Evolutionary conservation across 441 rosid genomes (phyloP).

Genomic region (Populus hybrid): DNA sequence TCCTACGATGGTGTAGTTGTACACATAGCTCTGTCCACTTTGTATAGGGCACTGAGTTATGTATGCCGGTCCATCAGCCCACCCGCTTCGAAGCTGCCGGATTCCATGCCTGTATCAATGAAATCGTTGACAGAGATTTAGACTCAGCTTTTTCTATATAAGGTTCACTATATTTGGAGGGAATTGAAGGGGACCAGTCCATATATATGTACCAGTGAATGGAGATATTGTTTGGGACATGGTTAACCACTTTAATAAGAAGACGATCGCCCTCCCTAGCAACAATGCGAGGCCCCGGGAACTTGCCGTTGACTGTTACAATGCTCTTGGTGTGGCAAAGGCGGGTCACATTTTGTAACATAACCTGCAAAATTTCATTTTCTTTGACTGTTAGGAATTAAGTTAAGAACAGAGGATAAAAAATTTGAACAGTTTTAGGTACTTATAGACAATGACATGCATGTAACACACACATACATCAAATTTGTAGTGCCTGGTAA

Average conservation of each 20-base stretch:
- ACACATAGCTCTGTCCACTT: conserved; percentile 44
- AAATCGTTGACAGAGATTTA: background rate
- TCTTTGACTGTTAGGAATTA: background rate
- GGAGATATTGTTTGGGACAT: conserved; percentile 28
- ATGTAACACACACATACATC: background rate
- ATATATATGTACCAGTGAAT: conserved; percentile 40
- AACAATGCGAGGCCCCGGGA: conserved; percentile 37
- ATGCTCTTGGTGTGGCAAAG: conserved; percentile 40
- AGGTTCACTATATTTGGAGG: background rate
- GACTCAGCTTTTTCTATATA: too few relatives aligned
- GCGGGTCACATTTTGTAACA: conserved; percentile 30
- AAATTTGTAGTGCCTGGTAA: conserved; percentile 30
- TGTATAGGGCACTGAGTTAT: conserved; percentile 65
- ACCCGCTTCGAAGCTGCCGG: conserved; percentile 45
- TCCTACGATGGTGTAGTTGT: conserved; percentile 48
- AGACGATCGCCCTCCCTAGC: conserved; percentile 41
- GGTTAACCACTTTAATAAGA: conserved; percentile 36
- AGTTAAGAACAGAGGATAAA: background rate
- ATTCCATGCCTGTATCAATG: conserved; percentile 49
- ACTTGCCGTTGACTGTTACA: conserved; percentile 35
- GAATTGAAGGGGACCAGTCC: background rate
- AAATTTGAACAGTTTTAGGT: background rate
- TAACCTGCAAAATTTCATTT: conserved; percentile 24
- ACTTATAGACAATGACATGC: background rate
- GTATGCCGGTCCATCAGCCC: conserved; percentile 71